phyloP scores from a whole-genome alignment of 2,329 filamentous ascomycete species.

The Fusarium heterosporum region DNA sequence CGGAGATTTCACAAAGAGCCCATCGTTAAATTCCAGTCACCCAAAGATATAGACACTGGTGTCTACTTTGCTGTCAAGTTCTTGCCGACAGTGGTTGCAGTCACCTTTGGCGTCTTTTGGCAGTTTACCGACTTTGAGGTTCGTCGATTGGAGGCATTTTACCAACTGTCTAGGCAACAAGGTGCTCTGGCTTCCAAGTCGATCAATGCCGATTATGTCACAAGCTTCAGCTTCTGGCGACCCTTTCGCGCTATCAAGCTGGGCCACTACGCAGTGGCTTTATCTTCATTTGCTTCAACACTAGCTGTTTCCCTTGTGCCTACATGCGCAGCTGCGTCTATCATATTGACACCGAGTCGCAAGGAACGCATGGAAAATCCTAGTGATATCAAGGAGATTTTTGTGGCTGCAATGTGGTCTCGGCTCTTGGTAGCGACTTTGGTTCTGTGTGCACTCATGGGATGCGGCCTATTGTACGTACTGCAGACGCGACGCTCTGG shows the following conservation, averaged over 20 bases:
- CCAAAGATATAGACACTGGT: slow-evolving; percentile 62
- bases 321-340: slow-evolving; percentile 72
- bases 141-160: slow-evolving; percentile 73
- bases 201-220: slow-evolving; percentile 80
- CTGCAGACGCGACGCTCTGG: slow-evolving; percentile 73
- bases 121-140: slow-evolving; percentile 75
- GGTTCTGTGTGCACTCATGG: slow-evolving; percentile 67
- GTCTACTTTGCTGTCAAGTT: slow-evolving; percentile 74
- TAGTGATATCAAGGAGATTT: slow-evolving; percentile 63
- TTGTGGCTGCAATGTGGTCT: slow-evolving; percentile 69
- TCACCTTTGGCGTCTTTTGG: slow-evolving; percentile 73
- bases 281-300: slow-evolving; percentile 73
- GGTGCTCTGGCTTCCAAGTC: slow-evolving; percentile 73
- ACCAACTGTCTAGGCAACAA: slow-evolving; percentile 70
- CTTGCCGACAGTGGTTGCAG: slow-evolving; percentile 69
- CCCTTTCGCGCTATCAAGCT: slow-evolving; percentile 72
- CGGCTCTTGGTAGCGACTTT: slow-evolving; percentile 69
- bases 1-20: slow-evolving; percentile 60
- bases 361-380: slow-evolving; percentile 57
- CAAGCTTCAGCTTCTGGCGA: slow-evolving; percentile 72
- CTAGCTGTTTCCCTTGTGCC: slow-evolving; percentile 76
- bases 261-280: slow-evolving; percentile 74
- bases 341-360: slow-evolving; percentile 67
- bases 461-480: slow-evolving; percentile 68
- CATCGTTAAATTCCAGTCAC: slow-evolving; percentile 62